Conservation (phyloP, 2,329 filamentous ascomycete species). For the Cryoendolithus antarcticus region DNA sequence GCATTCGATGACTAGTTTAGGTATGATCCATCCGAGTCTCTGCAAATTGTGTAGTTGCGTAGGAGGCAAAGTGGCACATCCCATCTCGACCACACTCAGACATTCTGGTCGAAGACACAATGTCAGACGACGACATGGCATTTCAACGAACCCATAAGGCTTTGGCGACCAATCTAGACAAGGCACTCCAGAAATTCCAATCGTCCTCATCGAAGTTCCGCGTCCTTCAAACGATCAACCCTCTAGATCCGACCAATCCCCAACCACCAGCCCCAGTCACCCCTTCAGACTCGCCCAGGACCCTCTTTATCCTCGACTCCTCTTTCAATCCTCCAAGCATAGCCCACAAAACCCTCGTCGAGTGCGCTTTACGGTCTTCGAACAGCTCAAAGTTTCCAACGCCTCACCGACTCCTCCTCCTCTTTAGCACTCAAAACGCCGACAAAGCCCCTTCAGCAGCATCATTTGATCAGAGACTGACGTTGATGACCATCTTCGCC, state of each 20-base stretch:
- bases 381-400: slow-evolving; percentile 21
- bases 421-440: slow-evolving; percentile 53
- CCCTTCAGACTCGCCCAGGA: slow-evolving; percentile 18
- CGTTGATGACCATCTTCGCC: slow-evolving; percentile 61
- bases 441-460: slow-evolving; percentile 57
- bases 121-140: slow-evolving; percentile 8
- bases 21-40: no score
- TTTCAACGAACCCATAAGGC: slow-evolving; percentile 8
- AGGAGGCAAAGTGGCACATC: no score
- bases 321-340: slow-evolving; percentile 54
- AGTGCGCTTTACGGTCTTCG: slow-evolving; percentile 33
- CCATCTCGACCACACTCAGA: no score
- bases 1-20: no score
- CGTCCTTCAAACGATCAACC: slow-evolving; percentile 23
- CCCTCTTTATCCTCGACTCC: slow-evolving; percentile 52
- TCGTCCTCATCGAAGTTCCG: slow-evolving; percentile 25
- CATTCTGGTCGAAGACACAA: neutral
- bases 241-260: slow-evolving; percentile 6
- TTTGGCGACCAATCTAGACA: slow-evolving; percentile 27
- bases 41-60: no score
- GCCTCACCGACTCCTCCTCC: slow-evolving; percentile 40
- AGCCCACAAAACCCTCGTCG: slow-evolving; percentile 45
- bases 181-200: slow-evolving; percentile 32
- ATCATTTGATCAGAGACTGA: slow-evolving; percentile 52
- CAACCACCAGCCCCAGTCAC: slow-evolving; percentile 8